These are phyloP conservation scores for Plantago lanceolata DNA, from an alignment of 305 asterid species.

Conservation along the genomic window DNA sequence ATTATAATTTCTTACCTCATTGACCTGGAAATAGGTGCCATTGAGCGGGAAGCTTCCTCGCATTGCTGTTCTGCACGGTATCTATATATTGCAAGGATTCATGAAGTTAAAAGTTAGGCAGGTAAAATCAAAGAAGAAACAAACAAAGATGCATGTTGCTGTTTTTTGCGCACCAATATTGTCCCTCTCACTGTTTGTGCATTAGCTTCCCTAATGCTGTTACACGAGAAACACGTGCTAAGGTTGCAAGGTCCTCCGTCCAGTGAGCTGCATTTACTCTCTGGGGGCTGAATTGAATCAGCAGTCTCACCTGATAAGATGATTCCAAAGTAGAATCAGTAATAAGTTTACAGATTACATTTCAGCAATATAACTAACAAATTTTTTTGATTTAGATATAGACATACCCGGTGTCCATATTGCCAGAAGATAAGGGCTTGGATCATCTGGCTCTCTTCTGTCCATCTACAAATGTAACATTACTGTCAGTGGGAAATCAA, in stretches of 20 bases:
- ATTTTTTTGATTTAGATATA: not conserved
- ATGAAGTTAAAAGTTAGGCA: conserved; percentile 20
- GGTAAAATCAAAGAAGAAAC: conserved; percentile 1
- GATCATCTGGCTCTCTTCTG: conserved; percentile 91
- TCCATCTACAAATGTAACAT: conserved; percentile 52
- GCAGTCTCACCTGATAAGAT: conserved; percentile 71
- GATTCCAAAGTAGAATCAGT: conserved; percentile 21
- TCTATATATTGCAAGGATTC: conserved; percentile 37
- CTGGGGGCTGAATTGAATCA: conserved; percentile 67
- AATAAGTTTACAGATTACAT: conserved; percentile 1
- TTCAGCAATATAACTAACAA: not conserved
- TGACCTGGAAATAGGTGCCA: conserved; percentile 94
- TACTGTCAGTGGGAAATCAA: conserved; percentile 25
- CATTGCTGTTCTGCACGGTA: conserved; percentile 93
- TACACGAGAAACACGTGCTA: conserved; percentile 59
- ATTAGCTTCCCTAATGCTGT: conserved; percentile 59
- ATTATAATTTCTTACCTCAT: conserved; percentile 52
- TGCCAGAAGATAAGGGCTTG: conserved; percentile 92
- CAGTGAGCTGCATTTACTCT: conserved; percentile 43
- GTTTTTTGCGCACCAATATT: conserved; percentile 58
- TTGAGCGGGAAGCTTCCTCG: conserved; percentile 91
- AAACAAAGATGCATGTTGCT: conserved; percentile 6
- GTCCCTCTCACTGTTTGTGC: conserved; percentile 84
- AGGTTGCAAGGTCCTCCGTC: conserved; percentile 58
- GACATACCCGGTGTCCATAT: conserved; percentile 92